Evolutionary conservation across 2,329 filamentous ascomycete genomes (phyloP), one percentile per base, ranked within the genome.

Genomic region (Neonectria hederae): DNA sequence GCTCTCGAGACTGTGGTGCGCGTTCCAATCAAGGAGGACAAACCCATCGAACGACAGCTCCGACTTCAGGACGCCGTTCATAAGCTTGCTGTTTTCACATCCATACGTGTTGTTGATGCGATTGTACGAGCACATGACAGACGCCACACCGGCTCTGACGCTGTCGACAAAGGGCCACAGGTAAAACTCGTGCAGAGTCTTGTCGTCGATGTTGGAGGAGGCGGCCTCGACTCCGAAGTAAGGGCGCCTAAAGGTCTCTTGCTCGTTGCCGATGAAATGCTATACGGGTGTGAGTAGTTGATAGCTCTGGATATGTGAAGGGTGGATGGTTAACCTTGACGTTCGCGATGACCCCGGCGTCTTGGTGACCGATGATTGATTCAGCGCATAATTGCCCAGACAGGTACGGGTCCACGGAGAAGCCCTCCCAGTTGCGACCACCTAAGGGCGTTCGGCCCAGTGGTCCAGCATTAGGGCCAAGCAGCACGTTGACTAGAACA

Each of bases 301-400:
- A n/a, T n/a, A 21, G 9, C 4, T 3, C n/a, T 9, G 10, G 28
- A 28, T 42, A 1, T 19, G 10, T 10, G 8, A 10, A n/a, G 11
- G 2, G n/a, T 5, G 2, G 10, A 19, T 1, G n/a, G 1, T 7
- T 10, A 1, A 42, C 38, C 38, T 86, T 95, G 83, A 83, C 89
- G 80, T 89, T 92, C 60, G 93, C 92, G 76, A 97, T 91, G 40
- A 95, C 89, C 71, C 92, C 92, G 3, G 89, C 89, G 72, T 90
- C 87, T 75, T 96, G 92, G 56, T 93, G 92, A 30, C 92, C 92
- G 66, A 86, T 83, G 70, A 95, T 87, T 1, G 90, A 91, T 72
- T 92, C 86, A n/a, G 86, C 86, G 63, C 91, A 90, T 61, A 92
- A 4, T 5, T 88, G 83, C 21, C 92, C 93, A 1, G 91, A 89